Base-by-base conservation (phyloP, 306 rosid genomes). In the Calophaca sinica region DNA sequence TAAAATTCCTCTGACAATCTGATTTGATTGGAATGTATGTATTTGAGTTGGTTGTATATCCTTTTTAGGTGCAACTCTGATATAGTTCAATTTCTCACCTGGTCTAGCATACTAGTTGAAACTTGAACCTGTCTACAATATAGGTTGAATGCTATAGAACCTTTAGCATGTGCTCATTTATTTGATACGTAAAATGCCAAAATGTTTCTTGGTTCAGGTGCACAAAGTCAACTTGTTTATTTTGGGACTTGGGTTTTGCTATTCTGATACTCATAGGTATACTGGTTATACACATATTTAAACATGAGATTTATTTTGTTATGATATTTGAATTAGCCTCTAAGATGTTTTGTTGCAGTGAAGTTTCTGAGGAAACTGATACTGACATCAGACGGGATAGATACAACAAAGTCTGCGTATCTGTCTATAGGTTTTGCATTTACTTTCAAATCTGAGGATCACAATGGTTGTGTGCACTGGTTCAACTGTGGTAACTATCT, bases 201-300 rank as follows among this genome's bases (percentile, higher is more conserved):
- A 20, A 20, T 20, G 26, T 20, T 20, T 20, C 26, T 20, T 20
- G 26, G 26, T 1, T 20, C 26, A 20, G 26, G 26, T 20, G 26
- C 26, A 20, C 26, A 20, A 20, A 20, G 26, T 20, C 26, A 20
- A 20, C 26, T 20, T 20, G 1, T 0, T 20, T 20, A 69, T 93
- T 93, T 84, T 93, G 98, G 98, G 98, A 93, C 77, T 90, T 94
- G 1, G 93, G 94, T 42, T 82, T 90, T 80, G 81, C 88, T 54
- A 90, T 79, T 80, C 68, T 74, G 98, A 93, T 64, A 83, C 90
- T 65, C 93, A 87, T 15, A 93, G 96, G 26, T 20, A 20, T 26
- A 55, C 28, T 54, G 52, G 15, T 61, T 60, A 9, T 64, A 57
- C 74, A 81, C 60, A 68, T 20, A 55, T 76, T 55, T 20, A 32